Evolutionary conservation across 495 filamentous ascomycete species (phyloP).

Genomic region (Lichenothelia convexa): DNA sequence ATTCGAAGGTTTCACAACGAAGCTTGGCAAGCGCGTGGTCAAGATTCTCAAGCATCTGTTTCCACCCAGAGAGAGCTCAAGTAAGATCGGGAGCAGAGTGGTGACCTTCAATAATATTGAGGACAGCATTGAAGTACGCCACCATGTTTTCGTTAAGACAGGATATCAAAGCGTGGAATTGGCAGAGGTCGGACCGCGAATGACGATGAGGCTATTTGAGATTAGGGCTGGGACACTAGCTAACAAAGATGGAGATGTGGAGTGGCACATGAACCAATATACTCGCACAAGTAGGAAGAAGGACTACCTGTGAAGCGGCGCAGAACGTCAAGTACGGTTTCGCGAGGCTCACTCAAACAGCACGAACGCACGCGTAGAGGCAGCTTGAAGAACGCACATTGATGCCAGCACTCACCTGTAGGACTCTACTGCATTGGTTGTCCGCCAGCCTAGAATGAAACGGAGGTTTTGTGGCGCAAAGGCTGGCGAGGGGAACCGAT

Average conservation of each 20-base stretch:
- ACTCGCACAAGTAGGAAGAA: slow-evolving; percentile 85
- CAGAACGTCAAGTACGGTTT: too few relatives aligned
- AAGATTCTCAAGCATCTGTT: slow-evolving; percentile 92
- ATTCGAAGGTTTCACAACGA: slow-evolving; percentile 81
- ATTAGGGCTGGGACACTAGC: slow-evolving; percentile 86
- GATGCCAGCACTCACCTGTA: too few relatives aligned
- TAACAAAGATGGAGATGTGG: slow-evolving; percentile 88
- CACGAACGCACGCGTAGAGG: too few relatives aligned
- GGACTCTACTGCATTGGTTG: too few relatives aligned
- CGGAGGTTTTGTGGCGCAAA: too few relatives aligned
- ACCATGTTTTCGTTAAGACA: slow-evolving; percentile 70
- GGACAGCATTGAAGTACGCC: slow-evolving; percentile 74
- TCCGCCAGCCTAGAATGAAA: too few relatives aligned
- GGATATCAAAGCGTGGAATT: slow-evolving; percentile 78
- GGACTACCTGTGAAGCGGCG: slow-evolving; percentile 79
- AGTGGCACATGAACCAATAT: slow-evolving; percentile 90
- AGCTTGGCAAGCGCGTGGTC: slow-evolving; percentile 65
- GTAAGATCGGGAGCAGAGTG: slow-evolving; percentile 68
- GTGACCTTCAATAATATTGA: slow-evolving; percentile 93
- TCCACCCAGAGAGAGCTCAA: slow-evolving; percentile 61
- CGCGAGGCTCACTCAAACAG: too few relatives aligned
- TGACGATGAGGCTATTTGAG: slow-evolving; percentile 93
- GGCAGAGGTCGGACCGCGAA: slow-evolving; percentile 84
- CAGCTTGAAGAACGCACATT: too few relatives aligned
- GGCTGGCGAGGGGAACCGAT: too few relatives aligned